Evolutionary conservation across 768 basidiomycete species (phyloP), one percentile per base, ranked within the genome.

Genomic region (Podaxis sp.): DNA sequence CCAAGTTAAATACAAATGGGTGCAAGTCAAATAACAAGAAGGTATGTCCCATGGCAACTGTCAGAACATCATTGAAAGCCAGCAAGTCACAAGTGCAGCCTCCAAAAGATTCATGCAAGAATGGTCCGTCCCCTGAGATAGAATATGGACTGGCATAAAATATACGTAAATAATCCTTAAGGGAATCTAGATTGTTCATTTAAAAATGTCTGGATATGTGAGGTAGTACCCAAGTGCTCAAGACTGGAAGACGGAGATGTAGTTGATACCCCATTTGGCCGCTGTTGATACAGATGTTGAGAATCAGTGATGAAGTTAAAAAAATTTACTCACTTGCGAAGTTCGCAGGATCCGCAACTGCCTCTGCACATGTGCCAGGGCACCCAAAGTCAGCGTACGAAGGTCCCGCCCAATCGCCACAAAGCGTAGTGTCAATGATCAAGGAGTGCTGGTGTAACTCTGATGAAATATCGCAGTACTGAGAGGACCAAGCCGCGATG

Each of bases 191-290:
- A 48, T 14, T 13, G 18, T 27, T 21, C 47, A 11, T 48, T 23
- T 21, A 44, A 48, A 11, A 3, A 42, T 16, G n/a, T 42, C 40
- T 13, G n/a, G n/a, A 5, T 42, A 42, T 7, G 18, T 21, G 23
- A 25, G 51, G 23, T 11, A 18, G 23, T 23, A 23, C 2, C 32
- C 21, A 36, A 38, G 37, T 37, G 9, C 6, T 54, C 28, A 54
- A 13, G 52, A 62, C 55, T 82, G 72, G 70, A 78, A 83, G 37
- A 82, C 77, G 28, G 80, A 77, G 55, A 86, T 73, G 63, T 79
- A 84, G 63, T 81, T 81, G 68, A 86, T 71, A 61, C 74, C 73
- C 82, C 82, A 85, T 66, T 79, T 70, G 13, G 84, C 82, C 65
- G 71, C 83, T 85, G 63, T 5, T 42, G 47, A 44, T 5, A 46